phyloP scores from a whole-genome alignment of 1,284 basidiomycete species.

The Macrocystidia cucumis region DNA sequence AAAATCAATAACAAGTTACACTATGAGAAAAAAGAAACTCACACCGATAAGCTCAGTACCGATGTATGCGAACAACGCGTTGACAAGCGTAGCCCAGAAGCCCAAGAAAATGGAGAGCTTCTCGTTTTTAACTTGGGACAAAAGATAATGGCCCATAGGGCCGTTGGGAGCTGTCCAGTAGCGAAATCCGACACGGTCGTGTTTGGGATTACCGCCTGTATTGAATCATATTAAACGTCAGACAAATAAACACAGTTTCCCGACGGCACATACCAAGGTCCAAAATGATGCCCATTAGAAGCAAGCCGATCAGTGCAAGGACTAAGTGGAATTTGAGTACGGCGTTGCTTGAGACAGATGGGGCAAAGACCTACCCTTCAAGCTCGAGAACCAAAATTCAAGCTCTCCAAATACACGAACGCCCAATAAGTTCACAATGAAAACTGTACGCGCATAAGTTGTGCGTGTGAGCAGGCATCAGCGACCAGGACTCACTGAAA shows the following conservation, averaged over 20 bases:
- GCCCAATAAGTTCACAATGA: conserved; percentile 46
- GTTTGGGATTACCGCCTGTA: conserved; percentile 52
- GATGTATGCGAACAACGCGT: conserved; percentile 38
- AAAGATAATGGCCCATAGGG: conserved; percentile 38
- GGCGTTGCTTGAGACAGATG: background rate
- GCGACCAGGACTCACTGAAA: conserved; percentile 41
- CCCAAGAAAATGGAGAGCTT: conserved; percentile 43
- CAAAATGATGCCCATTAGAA: conserved; percentile 53
- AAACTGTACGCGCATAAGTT: no score
- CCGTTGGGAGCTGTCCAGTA: conserved; percentile 48
- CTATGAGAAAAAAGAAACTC: conserved; percentile 8
- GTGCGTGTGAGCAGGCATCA: no score
- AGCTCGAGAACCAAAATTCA: conserved; percentile 47
- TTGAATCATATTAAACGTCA: conserved; percentile 4
- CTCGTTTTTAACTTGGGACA: conserved; percentile 34
- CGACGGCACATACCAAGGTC: conserved; percentile 31
- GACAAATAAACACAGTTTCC: background rate
- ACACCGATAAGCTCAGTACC: conserved; percentile 43
- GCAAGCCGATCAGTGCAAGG: conserved; percentile 49
- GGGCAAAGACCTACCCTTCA: conserved; percentile 37
- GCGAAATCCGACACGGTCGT: conserved; percentile 58
- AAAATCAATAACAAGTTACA: background rate
- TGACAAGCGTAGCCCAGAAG: conserved; percentile 50
- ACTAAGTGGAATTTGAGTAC: conserved; percentile 20
- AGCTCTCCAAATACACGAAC: conserved; percentile 50